A percentile compares a stretch with the other conserved stretches of the same genome.
phyloP scores from a whole-genome alignment of 371 early-diverging fungal species.

The Paraphysoderma sedebokerense region DNA sequence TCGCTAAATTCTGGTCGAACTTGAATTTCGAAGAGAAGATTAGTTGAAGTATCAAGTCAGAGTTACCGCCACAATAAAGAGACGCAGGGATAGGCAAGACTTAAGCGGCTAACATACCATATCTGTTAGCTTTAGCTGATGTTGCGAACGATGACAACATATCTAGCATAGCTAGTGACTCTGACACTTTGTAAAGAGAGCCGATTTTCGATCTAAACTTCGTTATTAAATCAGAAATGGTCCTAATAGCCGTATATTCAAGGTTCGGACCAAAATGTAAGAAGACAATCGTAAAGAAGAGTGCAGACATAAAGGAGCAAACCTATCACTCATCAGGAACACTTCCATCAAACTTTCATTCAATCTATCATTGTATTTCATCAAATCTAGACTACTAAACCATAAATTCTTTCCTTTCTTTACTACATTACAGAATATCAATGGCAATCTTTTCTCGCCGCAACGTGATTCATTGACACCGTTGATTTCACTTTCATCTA shows the following conservation, averaged over 20 bases:
- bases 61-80: neutral
- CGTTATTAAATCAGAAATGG: conserved; percentile 36
- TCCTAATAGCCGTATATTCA: conserved; percentile 14
- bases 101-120: no score
- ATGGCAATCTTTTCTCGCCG: no score
- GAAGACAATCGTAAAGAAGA: no score
- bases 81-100: no score
- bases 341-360: conserved; percentile 53
- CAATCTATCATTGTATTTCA: conserved; percentile 61
- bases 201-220: conserved; percentile 37
- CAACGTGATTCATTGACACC: no score
- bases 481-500: no score
- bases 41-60: neutral
- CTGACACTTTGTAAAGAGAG: conserved; percentile 54
- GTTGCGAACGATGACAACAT: conserved; percentile 51
- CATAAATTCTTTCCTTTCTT: conserved; percentile 36
- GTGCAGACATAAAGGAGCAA: conserved; percentile 4
- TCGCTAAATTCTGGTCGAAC: conserved; percentile 68
- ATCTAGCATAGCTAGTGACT: conserved; percentile 67
- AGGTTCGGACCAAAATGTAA: neutral
- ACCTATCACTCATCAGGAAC: conserved; percentile 64
- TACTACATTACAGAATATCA: conserved; percentile 33
- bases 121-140: neutral
- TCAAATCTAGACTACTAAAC: conserved; percentile 63
- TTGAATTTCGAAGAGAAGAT: conserved; percentile 4